Conservation (phyloP, 768 basidiomycete species). For the Russula abietina region DNA sequence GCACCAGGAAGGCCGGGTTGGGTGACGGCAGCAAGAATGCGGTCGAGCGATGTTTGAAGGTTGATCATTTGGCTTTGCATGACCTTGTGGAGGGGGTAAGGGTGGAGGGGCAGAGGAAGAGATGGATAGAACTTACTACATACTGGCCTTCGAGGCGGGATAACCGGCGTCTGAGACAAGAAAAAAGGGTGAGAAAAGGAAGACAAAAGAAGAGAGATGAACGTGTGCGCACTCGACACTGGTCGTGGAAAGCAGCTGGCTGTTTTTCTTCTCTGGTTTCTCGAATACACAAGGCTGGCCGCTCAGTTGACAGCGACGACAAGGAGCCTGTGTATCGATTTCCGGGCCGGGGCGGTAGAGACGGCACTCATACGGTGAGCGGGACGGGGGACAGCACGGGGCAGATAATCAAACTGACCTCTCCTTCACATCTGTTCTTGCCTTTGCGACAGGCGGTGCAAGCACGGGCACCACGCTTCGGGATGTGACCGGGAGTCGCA, state of each 20-base stretch:
- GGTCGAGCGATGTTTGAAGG: constrained; percentile 84
- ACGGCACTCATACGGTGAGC: constrained; percentile 47
- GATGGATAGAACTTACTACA: constrained; percentile 43
- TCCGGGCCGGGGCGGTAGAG: constrained; percentile 63
- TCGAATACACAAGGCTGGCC: constrained; percentile 81
- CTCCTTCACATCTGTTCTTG: constrained; percentile 91
- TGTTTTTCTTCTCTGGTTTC: constrained; percentile 84
- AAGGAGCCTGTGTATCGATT: constrained; percentile 58
- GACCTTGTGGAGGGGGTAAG: constrained; percentile 42
- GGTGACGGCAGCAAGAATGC: constrained; percentile 62
- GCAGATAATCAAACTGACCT: constrained; percentile 45
- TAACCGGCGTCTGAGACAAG: constrained; percentile 53
- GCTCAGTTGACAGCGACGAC: constrained; percentile 81
- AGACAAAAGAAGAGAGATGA: constrained; percentile 21
- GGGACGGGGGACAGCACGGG: constrained; percentile 34
- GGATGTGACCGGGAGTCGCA: constrained; percentile 50
- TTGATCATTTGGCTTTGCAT: constrained; percentile 95
- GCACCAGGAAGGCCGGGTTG: constrained; percentile 30
- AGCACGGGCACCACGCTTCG: constrained; percentile 84
- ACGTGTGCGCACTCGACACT: constrained; percentile 61
- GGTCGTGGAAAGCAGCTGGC: constrained; percentile 49
- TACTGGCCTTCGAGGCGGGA: constrained; percentile 84
- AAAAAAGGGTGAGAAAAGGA: constrained; percentile 13
- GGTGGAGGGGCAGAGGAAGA: not conserved
- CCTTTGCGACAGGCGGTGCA: constrained; percentile 87